Percentiles rank a stretch among this genome's conserved stretches.
These are phyloP conservation scores for Rhizopogon vulgaris DNA, from an alignment of 768 basidiomycete species.

Conservation along the genomic window DNA sequence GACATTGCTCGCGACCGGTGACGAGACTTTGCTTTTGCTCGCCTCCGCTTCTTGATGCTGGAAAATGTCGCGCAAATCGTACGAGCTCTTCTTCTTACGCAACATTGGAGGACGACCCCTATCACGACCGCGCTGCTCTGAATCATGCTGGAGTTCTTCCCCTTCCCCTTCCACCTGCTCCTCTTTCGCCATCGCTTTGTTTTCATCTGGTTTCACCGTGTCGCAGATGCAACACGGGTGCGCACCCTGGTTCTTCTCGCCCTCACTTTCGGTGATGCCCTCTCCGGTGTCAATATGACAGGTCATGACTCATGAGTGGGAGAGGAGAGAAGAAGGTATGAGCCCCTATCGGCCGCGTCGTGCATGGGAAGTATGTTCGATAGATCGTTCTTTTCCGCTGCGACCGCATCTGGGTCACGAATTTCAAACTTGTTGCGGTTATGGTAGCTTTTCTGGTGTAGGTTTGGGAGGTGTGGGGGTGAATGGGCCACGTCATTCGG, in stretches of 20 bases:
- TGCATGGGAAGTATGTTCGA: too few species aligned
- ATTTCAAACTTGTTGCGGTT: too few species aligned
- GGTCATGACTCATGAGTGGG: neutral
- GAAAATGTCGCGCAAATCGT: constrained; percentile 27
- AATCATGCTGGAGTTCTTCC: too few species aligned
- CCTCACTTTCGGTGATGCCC: too few species aligned
- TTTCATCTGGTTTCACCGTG: neutral
- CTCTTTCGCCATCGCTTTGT: neutral
- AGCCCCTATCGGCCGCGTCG: neutral
- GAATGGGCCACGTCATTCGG: neutral
- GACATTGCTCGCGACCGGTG: neutral
- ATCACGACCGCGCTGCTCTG: neutral
- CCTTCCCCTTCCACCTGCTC: neutral
- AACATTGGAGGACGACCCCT: constrained; percentile 12
- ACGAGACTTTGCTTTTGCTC: neutral
- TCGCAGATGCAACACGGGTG: too few species aligned
- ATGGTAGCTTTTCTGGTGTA: too few species aligned
- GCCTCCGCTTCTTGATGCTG: constrained; percentile 4
- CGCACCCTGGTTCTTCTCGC: neutral
- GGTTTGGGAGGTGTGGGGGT: too few species aligned
- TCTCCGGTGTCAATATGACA: neutral
- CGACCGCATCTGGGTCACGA: too few species aligned
- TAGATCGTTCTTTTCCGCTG: too few species aligned
- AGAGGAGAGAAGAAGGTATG: neutral
- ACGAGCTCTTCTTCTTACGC: constrained; percentile 30